Evolutionary conservation across 495 filamentous ascomycete species (phyloP), one percentile per base, ranked within the genome.

Genomic region (Talaromyces trachyspermus): DNA sequence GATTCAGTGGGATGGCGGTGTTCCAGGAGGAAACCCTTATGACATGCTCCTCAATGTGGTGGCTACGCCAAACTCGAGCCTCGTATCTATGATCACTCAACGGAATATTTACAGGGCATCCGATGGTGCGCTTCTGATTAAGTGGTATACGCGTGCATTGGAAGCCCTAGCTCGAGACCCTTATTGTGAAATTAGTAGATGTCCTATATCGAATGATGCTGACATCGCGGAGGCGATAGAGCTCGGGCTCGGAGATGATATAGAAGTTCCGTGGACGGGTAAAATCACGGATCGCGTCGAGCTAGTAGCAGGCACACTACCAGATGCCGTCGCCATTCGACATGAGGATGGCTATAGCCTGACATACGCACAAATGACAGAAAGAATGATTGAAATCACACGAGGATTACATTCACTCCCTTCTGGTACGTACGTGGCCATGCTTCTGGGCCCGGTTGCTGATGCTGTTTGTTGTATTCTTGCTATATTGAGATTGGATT

Each of bases 401-500:
- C 50, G 39, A 14, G 37, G 43, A 26, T 43, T 64, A 35, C 15
- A 24, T 54, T 49, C 53, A 19, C 17, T 60, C 49, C 2, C 49
- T 61, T 41, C 63, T 63, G 36, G 48, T 63, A 26, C 54, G 5
- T 14, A 22, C 2, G 51, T 63, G 4, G 29, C 35, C 7, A 56
- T 62, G 8, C 50, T 54, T n/a, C 49, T 53, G 19, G 20, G 51
- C 12, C 54, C 78, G 0, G 22, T 53, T 1, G 14, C 59, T 0
- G 65, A 78, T 33, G 76, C 65, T 66, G 54, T 76, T 8, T 67
- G 55, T n/a, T 79, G 76, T 0, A 46, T 81, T n/a, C 64, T 82
- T 0, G 79, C 74, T 4, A 71, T 81, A 25, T 41, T 73, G 48
- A 59, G 66, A 0, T 15, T 75, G 22, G 77, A 75, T 0, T 67